These are phyloP conservation scores for Corymbia maculata DNA, from an alignment of 345 rosid species.

Conservation along the genomic window DNA sequence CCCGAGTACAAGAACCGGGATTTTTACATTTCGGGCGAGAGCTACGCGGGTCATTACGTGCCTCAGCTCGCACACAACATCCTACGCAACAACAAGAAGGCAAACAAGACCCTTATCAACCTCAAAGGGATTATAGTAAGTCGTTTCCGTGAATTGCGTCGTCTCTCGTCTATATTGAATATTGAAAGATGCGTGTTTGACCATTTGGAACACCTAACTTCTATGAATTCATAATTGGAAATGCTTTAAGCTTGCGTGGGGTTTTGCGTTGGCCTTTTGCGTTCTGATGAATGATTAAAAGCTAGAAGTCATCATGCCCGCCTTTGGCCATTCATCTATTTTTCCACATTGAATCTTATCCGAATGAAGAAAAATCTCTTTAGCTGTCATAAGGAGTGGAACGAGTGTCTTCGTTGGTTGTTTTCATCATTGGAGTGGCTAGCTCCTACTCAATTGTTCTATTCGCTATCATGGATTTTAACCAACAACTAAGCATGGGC, in stretches of 20 bases:
- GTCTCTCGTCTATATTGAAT: neutral
- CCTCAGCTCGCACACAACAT: slow-evolving; percentile 76
- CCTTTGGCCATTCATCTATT: neutral
- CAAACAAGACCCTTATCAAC: slow-evolving; percentile 40
- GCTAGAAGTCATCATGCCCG: neutral
- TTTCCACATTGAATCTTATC: neutral
- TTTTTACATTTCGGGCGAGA: slow-evolving; percentile 76
- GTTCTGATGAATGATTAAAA: neutral
- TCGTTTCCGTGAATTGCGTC: neutral
- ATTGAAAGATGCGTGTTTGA: neutral
- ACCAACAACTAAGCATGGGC: neutral
- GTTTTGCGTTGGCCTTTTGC: neutral
- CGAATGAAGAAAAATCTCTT: neutral
- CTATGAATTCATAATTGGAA: neutral
- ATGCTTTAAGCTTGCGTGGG: neutral
- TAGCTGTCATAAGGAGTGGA: neutral
- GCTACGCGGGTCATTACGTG: slow-evolving; percentile 88
- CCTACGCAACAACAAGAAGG: slow-evolving; percentile 33
- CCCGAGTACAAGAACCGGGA: slow-evolving; percentile 69
- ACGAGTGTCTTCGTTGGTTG: neutral
- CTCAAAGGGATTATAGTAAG: slow-evolving; percentile 72
- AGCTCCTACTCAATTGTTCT: neutral
- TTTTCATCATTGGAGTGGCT: neutral
- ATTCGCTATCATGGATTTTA: neutral
- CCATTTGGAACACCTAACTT: neutral